A percentile compares a stretch with the other conserved stretches of the same genome.
Evolutionary conservation across 2,329 filamentous ascomycete species (phyloP).

Genomic region (Colletotrichum lupini): DNA sequence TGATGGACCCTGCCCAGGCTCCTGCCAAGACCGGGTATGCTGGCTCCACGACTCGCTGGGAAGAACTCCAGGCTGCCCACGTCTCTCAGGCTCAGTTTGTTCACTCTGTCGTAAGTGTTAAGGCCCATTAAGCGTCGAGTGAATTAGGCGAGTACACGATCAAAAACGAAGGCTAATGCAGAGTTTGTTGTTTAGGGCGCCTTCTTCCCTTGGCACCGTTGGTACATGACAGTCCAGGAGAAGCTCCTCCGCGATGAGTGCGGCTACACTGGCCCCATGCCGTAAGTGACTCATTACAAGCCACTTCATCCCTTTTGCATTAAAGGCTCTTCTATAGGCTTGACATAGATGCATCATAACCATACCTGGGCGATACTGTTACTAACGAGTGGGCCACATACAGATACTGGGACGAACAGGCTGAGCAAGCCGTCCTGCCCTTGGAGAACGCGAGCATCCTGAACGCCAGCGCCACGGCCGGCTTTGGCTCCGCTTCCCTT

Average conservation of each 20-base stretch:
- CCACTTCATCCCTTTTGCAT: neutral
- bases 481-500: conserved; percentile 42
- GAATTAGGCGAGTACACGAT: neutral
- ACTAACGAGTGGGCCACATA: neutral
- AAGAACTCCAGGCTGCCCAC: conserved; percentile 30
- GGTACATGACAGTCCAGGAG: conserved; percentile 46
- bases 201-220: conserved; percentile 51
- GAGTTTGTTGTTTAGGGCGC: neutral
- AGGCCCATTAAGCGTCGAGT: neutral
- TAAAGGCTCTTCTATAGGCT: neutral
- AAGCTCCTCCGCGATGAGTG: conserved; percentile 44
- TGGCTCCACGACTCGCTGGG: conserved; percentile 27
- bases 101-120: conserved; percentile 27
- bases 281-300: conserved; percentile 43
- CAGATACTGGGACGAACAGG: conserved; percentile 32
- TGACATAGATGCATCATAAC: too few species aligned
- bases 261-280: conserved; percentile 45
- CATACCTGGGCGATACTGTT: too few species aligned
- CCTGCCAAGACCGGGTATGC: conserved; percentile 22
- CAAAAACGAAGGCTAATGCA: neutral
- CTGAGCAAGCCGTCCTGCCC: conserved; percentile 18
- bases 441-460: conserved; percentile 43
- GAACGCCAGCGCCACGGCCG: conserved; percentile 40
- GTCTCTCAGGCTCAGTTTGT: conserved; percentile 30
- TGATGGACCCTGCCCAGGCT: conserved; percentile 23